Evolutionary conservation across 331 rosid species (phyloP), one percentile per base, ranked within the genome.

Genomic region (Erythrophleum ivorense): DNA sequence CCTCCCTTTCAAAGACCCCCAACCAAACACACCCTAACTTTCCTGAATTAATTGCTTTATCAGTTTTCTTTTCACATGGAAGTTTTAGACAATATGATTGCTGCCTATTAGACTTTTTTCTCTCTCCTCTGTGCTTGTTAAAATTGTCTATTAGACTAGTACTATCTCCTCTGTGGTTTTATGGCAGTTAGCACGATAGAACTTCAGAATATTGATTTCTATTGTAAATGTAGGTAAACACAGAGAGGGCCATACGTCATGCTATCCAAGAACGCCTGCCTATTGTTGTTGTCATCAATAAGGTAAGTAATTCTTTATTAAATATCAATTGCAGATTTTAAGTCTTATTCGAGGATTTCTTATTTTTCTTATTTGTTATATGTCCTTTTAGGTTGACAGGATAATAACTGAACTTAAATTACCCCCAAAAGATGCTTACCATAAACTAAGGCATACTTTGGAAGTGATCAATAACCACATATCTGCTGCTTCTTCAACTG

Each of bases 171-270:
- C 19, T 9, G 19, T 10, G 74, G 36, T 34, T 33, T 71, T 71
- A 8, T 64, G 36, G 41, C 54, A 33, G 55, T 46, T 21, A 34
- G 52, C 15, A 50, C 21, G 50, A 31, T 19, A 8, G 71, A 13
- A 66, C 78, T 80, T 71, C 38, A 43, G 41, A 58, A 72, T 67
- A 54, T 54, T 80, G 76, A 73, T 80, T 57, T 78, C 73, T 75
- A 71, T 60, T 63, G 77, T 70, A 55, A 81, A 34, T 77, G 84
- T 82, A 96, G 99, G 98, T 92, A 33, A 96, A 96, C 85, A 96
- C 99, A 0, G 99, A 96, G 88, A 89, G 99, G 90, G 99, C 97
- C 41, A 96, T 96, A 80, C 92, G 98, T 21, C 99, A 95, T 84
- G 99, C 99, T 43, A 95, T 93, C 78, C 99, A 93, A 81, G 99